Conservation (phyloP, 192 early-diverging fungal species). For the Coemansia sp. region DNA sequence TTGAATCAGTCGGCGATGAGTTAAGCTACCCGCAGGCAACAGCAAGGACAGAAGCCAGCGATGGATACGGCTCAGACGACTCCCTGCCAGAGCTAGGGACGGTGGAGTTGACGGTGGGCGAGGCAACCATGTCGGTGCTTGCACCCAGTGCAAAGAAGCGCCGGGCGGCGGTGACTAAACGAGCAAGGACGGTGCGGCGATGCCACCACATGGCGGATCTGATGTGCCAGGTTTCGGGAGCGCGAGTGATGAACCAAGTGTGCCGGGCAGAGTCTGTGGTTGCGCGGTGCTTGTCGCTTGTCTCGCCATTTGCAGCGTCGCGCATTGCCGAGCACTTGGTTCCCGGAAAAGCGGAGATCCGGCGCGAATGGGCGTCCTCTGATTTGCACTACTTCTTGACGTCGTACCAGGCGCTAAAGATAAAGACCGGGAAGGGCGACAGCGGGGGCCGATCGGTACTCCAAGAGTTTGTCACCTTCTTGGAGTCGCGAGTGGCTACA, state of each 20-base stretch:
- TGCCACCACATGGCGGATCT: conserved; percentile 43
- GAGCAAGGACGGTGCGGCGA: conserved; percentile 35
- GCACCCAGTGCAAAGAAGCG: not conserved
- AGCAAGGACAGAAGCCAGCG: conserved; percentile 2
- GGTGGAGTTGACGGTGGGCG: conserved; percentile 43
- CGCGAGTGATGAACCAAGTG: conserved; percentile 23
- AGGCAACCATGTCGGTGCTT: not conserved
- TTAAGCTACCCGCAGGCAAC: not conserved
- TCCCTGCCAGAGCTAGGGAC: conserved; percentile 47
- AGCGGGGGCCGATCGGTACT: not conserved
- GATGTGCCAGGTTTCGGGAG: conserved; percentile 20
- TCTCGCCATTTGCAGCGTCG: conserved; percentile 14
- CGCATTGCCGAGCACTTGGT: conserved; percentile 34
- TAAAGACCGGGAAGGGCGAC: not conserved
- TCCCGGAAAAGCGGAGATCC: conserved; percentile 20
- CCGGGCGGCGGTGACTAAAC: conserved; percentile 26
- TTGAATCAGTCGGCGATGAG: conserved; percentile 16
- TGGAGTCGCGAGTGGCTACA: conserved; percentile 15
- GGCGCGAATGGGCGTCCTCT: conserved; percentile 45
- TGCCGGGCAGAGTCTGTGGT: conserved; percentile 5
- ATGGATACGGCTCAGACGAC: conserved; percentile 18
- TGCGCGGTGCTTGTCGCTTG: conserved; percentile 32
- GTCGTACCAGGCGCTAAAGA: conserved; percentile 12
- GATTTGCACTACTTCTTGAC: conserved; percentile 39
- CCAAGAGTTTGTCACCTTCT: conserved; percentile 19